Base-by-base conservation (phyloP, 805 yeast species). In the Groenewaldozyma tartarivorans region DNA sequence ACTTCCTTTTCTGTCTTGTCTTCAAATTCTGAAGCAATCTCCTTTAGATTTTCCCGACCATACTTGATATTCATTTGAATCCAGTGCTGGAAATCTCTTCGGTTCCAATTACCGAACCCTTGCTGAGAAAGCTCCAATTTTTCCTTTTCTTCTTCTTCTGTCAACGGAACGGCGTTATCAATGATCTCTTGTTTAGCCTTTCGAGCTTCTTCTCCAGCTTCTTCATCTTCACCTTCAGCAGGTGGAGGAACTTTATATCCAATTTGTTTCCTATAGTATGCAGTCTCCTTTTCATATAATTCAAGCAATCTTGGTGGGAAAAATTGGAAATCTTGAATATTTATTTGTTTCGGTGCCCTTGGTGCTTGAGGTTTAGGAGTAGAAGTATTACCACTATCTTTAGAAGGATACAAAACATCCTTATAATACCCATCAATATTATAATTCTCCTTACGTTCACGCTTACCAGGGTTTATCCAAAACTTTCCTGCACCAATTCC, bases 281-380 rank as follows among this genome's bases (percentile, higher is more conserved):
- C 77, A 51, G 79, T 78, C 56, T 92, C 97, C 60, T 79, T 72
- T 44, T 86, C 95, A 55, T 82, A 77, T 32, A 92, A 58, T 41
- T 81, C 86, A 48, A 74, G 68, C 35, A 92, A 64, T 55, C 82
- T 72, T n/a, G 79, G 71, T 1, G 95, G 86, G 58, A 73, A 84
- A 53, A 92, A 85, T 61, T 92, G 98, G 61, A 88, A 96, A 55
- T 92, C 95, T 56, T 81, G 84, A 31, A 85, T 68, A 44, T 77
- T 78, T 45, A 83, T 66, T 52, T 85, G 92, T 55, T 81, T 85
- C 29, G 97, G 96, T 34, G 94, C 84, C 47, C 73, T 75, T 15
- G 94, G 92, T 1, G 80, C 81, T 20, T 32, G 36, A 4, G 41
- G 41, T 30, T 38, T 34, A 30, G 30, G 17, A 13, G 47, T 24